A percentile compares a stretch with the other conserved stretches of the same genome.
Evolutionary conservation across 2,329 filamentous ascomycete species (phyloP).

Genomic region (Talaromyces verruculosus): DNA sequence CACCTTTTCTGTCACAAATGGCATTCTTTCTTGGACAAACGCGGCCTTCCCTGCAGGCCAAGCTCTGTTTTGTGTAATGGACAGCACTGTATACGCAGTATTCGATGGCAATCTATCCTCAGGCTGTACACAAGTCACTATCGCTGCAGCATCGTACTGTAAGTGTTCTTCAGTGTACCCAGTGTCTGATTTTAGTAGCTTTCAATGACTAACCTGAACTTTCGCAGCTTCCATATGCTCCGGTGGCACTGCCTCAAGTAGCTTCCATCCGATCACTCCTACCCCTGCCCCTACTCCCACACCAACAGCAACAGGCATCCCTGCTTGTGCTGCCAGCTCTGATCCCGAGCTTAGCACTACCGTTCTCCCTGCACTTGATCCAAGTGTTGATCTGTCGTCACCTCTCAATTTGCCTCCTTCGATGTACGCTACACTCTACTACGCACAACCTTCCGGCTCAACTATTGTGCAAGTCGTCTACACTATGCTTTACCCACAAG

Average conservation of each 20-base stretch:
- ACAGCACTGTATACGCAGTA: neutral
- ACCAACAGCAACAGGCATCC: neutral
- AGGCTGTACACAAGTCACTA: neutral
- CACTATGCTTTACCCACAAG: slow-evolving; percentile 7
- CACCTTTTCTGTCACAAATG: neutral
- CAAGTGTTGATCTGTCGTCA: neutral
- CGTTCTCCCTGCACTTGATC: neutral
- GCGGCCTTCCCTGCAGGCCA: neutral
- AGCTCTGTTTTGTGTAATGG: neutral
- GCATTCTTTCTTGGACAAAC: neutral
- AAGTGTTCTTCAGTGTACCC: neutral
- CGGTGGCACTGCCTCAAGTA: neutral
- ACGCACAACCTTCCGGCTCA: slow-evolving; percentile 1
- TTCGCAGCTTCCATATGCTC: neutral
- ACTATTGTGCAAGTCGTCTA: slow-evolving; percentile 2
- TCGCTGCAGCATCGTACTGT: neutral
- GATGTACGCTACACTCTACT: slow-evolving; percentile 1
- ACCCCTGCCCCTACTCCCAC: neutral
- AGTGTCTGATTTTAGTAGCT: neutral
- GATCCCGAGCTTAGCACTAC: slow-evolving; percentile 3
- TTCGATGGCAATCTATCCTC: neutral
- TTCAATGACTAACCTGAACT: neutral
- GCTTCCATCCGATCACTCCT: neutral
- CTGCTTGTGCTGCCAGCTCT: neutral
- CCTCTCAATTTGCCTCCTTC: neutral